phyloP scores from a whole-genome alignment of 2,329 filamentous ascomycete species.

The Trichoderma sp. region DNA sequence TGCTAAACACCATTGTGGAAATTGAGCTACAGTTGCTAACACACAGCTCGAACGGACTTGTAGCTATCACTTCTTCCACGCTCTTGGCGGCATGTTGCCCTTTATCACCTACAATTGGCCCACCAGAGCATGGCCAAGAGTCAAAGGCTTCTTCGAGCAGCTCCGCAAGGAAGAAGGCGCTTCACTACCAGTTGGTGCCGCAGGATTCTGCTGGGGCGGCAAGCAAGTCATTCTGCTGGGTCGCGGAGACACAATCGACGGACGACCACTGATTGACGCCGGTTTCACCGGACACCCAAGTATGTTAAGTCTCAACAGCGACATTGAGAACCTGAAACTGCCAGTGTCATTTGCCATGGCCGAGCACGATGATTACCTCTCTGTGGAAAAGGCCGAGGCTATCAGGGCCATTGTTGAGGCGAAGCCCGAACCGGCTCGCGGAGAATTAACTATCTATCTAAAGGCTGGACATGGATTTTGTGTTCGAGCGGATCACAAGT shows the following conservation, averaged over 20 bases:
- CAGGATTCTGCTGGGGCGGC: slow-evolving; percentile 64
- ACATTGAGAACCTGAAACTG: slow-evolving; percentile 43
- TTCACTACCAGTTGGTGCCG: slow-evolving; percentile 44
- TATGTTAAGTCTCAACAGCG: slow-evolving; percentile 44
- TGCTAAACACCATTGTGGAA: neutral
- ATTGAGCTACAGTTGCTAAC: neutral
- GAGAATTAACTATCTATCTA: slow-evolving; percentile 39
- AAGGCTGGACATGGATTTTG: slow-evolving; percentile 43
- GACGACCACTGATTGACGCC: slow-evolving; percentile 46
- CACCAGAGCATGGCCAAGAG: slow-evolving; percentile 33
- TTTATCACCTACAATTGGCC: slow-evolving; percentile 33
- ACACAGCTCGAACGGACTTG: neutral
- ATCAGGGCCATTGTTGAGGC: slow-evolving; percentile 37
- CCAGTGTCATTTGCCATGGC: slow-evolving; percentile 48
- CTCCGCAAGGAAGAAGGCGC: slow-evolving; percentile 35
- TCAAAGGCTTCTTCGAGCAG: slow-evolving; percentile 37
- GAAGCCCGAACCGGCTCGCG: slow-evolving; percentile 32
- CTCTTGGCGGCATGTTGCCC: slow-evolving; percentile 30
- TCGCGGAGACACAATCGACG: slow-evolving; percentile 34
- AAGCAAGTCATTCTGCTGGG: slow-evolving; percentile 51
- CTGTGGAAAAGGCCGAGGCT: slow-evolving; percentile 31
- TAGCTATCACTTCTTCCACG: slow-evolving; percentile 29
- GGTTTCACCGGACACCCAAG: slow-evolving; percentile 54
- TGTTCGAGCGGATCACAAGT: slow-evolving; percentile 32
- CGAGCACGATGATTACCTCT: slow-evolving; percentile 43